phyloP scores from a whole-genome alignment of 106 monocot genomes.

The Cymbidium sinense region DNA sequence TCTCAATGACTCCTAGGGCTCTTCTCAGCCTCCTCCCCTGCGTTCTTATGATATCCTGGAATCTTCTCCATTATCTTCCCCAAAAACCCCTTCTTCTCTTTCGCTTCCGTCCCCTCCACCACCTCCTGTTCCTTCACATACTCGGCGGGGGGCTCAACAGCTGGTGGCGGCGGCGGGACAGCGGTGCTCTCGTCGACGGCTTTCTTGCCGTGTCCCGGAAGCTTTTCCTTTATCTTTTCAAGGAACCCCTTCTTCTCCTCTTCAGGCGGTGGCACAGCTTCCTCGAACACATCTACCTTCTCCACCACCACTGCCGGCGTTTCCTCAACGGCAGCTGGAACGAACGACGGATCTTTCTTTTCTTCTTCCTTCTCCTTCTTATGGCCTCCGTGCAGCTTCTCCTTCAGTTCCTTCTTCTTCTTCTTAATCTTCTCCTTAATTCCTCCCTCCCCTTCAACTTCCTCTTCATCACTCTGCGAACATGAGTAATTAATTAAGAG shows the following conservation, averaged over 20 bases:
- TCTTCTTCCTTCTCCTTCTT: slow-evolving; percentile 5
- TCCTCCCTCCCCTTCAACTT: slow-evolving; percentile 12
- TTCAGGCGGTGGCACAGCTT: background rate
- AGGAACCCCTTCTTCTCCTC: slow-evolving; percentile 13
- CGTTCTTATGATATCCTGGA: slow-evolving; percentile 10
- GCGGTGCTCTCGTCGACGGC: background rate
- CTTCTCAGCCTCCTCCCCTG: slow-evolving; percentile 12
- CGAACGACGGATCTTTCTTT: background rate
- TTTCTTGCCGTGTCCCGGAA: slow-evolving; percentile 7
- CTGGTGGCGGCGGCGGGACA: background rate
- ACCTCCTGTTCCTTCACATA: background rate
- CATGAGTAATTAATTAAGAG: background rate
- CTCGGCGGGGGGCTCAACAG: background rate
- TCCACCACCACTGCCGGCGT: background rate
- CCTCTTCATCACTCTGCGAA: slow-evolving; percentile 7
- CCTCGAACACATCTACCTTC: background rate
- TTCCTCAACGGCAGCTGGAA: background rate
- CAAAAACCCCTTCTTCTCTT: slow-evolving; percentile 19
- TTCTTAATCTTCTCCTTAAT: slow-evolving; percentile 10
- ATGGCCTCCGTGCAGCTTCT: background rate
- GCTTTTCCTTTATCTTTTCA: slow-evolving; percentile 17
- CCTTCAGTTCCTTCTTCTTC: background rate
- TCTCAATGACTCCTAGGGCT: background rate
- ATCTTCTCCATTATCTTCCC: slow-evolving; percentile 25
- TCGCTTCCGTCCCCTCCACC: background rate